These are phyloP conservation scores for Cadophora luteo-olivacea DNA, from an alignment of 2,329 filamentous ascomycete genomes.

Conservation along the genomic window DNA sequence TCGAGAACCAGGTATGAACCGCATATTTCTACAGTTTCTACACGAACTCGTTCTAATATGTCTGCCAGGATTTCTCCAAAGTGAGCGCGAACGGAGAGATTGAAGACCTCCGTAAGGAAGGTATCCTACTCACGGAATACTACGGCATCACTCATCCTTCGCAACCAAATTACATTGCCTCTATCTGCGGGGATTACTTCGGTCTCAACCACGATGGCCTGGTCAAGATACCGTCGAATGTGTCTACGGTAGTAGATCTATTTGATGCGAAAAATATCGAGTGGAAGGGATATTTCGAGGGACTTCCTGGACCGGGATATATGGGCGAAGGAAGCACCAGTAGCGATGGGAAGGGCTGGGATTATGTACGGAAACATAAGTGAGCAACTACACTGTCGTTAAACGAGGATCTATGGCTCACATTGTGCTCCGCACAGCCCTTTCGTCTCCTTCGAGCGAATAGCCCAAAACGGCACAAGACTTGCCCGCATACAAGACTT, in stretches of 20 bases:
- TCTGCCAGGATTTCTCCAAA: conserved; percentile 50
- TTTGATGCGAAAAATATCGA: conserved; percentile 50
- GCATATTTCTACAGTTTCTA: not conserved
- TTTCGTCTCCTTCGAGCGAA: conserved; percentile 59
- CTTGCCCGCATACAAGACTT: conserved; percentile 68
- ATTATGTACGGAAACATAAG: conserved; percentile 45
- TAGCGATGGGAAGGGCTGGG: conserved; percentile 45
- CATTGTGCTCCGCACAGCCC: conserved; percentile 31
- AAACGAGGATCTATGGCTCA: not conserved
- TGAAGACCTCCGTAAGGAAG: conserved; percentile 49
- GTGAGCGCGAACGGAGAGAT: conserved; percentile 50
- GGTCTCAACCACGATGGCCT: conserved; percentile 54
- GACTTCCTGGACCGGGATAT: conserved; percentile 53
- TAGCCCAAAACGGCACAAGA: conserved; percentile 56
- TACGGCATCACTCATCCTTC: conserved; percentile 54
- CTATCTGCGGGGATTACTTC: conserved; percentile 55
- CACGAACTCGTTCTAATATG: not conserved
- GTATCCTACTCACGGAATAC: conserved; percentile 53
- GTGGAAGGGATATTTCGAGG: conserved; percentile 56
- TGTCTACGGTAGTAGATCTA: conserved; percentile 55
- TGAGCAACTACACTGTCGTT: too few species aligned
- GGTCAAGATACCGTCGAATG: conserved; percentile 52
- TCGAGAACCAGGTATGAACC: conserved; percentile 60
- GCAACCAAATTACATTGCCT: conserved; percentile 56
- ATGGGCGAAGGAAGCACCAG: conserved; percentile 51